Conservation (phyloP, 192 early-diverging fungal species). For the Chytriomyces confervae region DNA sequence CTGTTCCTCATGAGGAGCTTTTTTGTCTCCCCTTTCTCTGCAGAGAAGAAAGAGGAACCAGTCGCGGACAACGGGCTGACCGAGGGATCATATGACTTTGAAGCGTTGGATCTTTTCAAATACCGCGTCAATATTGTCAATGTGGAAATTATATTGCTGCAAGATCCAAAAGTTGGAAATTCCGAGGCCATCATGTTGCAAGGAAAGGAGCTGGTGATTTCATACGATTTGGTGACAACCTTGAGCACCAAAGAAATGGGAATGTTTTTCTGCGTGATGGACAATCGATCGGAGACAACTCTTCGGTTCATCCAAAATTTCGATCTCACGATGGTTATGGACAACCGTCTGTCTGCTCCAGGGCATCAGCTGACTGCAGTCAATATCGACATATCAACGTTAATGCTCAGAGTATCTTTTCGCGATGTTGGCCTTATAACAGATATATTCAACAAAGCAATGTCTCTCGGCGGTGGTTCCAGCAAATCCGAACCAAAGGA, state of each 20-base stretch:
- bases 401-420: slow-evolving; percentile 85
- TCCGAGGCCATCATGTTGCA: slow-evolving; percentile 92
- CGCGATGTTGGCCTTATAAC: slow-evolving; percentile 82
- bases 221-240: slow-evolving; percentile 78
- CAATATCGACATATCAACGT: slow-evolving; percentile 74
- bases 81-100: slow-evolving; percentile 14
- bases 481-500: not conserved
- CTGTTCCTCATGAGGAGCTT: slow-evolving; percentile 78
- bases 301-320: slow-evolving; percentile 91
- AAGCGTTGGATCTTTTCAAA: slow-evolving; percentile 47
- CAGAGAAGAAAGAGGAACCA: not conserved
- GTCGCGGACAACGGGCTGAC: slow-evolving; percentile 17
- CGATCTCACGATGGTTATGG: slow-evolving; percentile 80
- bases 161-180: slow-evolving; percentile 66
- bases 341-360: slow-evolving; percentile 67
- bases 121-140: slow-evolving; percentile 80
- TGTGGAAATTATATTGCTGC: slow-evolving; percentile 85
- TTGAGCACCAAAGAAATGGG: slow-evolving; percentile 81
- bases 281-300: slow-evolving; percentile 76
- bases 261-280: slow-evolving; percentile 91
- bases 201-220: slow-evolving; percentile 77
- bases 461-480: slow-evolving; percentile 20
- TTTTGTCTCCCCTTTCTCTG: slow-evolving; percentile 50
- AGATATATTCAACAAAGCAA: slow-evolving; percentile 68
- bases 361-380: slow-evolving; percentile 69